A percentile compares a stretch with the other conserved stretches of the same genome.
phyloP scores from a whole-genome alignment of 371 early-diverging fungal genomes.

The Mucor velutinosus region DNA sequence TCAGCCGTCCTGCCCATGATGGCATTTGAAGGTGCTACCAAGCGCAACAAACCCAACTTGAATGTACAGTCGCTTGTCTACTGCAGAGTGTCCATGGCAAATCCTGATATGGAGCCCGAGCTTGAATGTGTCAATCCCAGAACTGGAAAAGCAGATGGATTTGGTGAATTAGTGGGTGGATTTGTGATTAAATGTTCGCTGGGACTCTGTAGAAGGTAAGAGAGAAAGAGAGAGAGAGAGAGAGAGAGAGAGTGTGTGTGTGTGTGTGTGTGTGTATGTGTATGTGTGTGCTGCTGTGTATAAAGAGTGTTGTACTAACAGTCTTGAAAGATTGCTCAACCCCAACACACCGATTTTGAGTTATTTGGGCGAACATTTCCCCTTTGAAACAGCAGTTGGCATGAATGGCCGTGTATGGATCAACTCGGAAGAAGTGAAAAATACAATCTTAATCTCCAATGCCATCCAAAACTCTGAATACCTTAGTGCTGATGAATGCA shows the following conservation, averaged over 20 bases:
- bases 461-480: constrained; percentile 79
- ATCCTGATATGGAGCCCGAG: constrained; percentile 96
- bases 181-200: constrained; percentile 75
- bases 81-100: constrained; percentile 82
- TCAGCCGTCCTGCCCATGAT: constrained; percentile 75
- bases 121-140: constrained; percentile 85
- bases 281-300: neutral
- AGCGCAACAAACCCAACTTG: constrained; percentile 83
- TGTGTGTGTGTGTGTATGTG: no score
- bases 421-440: constrained; percentile 60
- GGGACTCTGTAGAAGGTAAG: constrained; percentile 71
- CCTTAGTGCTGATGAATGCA: constrained; percentile 60
- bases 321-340: constrained; percentile 62
- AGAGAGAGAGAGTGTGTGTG: no score
- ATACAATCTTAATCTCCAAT: constrained; percentile 70
- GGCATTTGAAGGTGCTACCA: constrained; percentile 96
- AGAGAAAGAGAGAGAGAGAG: no score
- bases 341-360: constrained; percentile 70
- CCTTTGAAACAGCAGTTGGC: constrained; percentile 90
- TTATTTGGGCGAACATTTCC: constrained; percentile 69
- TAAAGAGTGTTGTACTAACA: neutral
- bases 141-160: constrained; percentile 76
- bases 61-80: constrained; percentile 80
- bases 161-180: constrained; percentile 79
- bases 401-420: constrained; percentile 96